phyloP scores from a whole-genome alignment of 345 rosid species.

The Citrus sp. region DNA sequence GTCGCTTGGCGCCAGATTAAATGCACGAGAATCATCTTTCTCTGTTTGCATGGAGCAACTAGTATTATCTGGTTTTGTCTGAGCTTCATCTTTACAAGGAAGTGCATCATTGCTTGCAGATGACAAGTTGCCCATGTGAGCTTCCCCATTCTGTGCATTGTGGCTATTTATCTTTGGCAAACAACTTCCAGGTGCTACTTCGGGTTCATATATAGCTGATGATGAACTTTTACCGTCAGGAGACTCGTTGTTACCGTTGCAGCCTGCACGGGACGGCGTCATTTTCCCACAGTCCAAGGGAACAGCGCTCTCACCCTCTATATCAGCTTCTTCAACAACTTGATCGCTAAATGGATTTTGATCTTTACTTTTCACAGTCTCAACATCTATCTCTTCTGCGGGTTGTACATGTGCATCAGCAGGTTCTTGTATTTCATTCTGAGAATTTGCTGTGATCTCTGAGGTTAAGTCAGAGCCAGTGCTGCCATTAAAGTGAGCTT shows the following conservation, averaged over 20 bases:
- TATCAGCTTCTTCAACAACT: slow-evolving; percentile 32
- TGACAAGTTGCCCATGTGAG: slow-evolving; percentile 24
- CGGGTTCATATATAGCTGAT: slow-evolving; percentile 24
- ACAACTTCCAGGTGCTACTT: slow-evolving; percentile 21
- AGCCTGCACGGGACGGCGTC: slow-evolving; percentile 10
- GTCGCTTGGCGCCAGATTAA: slow-evolving; percentile 39
- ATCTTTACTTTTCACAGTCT: slow-evolving; percentile 25
- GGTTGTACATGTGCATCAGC: slow-evolving; percentile 27
- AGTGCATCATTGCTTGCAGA: slow-evolving; percentile 26
- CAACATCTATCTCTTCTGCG: slow-evolving; percentile 27
- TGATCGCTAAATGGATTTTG: slow-evolving; percentile 15
- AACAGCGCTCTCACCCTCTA: slow-evolving; percentile 17
- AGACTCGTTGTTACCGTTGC: slow-evolving; percentile 13
- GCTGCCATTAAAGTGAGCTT: slow-evolving; percentile 21
- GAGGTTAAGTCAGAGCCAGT: slow-evolving; percentile 23
- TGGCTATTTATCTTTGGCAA: slow-evolving; percentile 25
- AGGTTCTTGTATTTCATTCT: slow-evolving; percentile 23
- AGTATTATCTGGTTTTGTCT: slow-evolving; percentile 23
- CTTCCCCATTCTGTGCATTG: slow-evolving; percentile 30
- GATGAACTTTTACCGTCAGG: slow-evolving; percentile 25
- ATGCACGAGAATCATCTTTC: slow-evolving; percentile 30
- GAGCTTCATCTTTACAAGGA: slow-evolving; percentile 21
- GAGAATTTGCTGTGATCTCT: slow-evolving; percentile 17
- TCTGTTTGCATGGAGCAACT: slow-evolving; percentile 23
- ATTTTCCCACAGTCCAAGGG: slow-evolving; percentile 22